phyloP scores from a whole-genome alignment of 768 basidiomycete genomes.

The Phaeotremella fagi region DNA sequence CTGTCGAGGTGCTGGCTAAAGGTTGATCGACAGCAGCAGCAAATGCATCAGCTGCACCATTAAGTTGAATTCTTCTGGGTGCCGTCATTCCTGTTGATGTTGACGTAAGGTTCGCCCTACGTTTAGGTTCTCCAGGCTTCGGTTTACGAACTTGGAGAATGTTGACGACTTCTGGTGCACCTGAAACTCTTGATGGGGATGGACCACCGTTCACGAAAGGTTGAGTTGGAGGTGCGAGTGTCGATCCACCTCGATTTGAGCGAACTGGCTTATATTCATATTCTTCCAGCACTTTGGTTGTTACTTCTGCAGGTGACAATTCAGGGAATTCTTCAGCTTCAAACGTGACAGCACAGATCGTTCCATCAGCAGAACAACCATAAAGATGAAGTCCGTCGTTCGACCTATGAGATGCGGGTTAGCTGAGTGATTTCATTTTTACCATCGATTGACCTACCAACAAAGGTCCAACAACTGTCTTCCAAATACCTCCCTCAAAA shows the following conservation, averaged over 20 bases:
- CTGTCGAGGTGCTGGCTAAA: constrained; percentile 23
- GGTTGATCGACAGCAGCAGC: constrained; percentile 35
- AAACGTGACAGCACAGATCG: constrained; percentile 82
- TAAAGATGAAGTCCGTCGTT: constrained; percentile 87
- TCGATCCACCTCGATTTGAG: neutral
- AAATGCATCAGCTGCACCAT: constrained; percentile 23
- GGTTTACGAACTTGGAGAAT: constrained; percentile 32
- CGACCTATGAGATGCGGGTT: constrained; percentile 58
- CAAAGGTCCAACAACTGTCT: constrained; percentile 90
- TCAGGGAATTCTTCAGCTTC: constrained; percentile 51
- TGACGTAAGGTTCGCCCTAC: constrained; percentile 12
- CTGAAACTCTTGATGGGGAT: neutral
- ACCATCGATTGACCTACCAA: constrained; percentile 59
- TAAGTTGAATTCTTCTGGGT: constrained; percentile 2
- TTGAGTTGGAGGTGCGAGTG: constrained; percentile 9
- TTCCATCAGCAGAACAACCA: constrained; percentile 92
- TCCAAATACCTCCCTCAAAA: constrained; percentile 89
- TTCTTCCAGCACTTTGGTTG: constrained; percentile 28
- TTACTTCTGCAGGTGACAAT: constrained; percentile 52
- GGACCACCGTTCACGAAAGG: neutral
- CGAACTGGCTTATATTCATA: constrained; percentile 27
- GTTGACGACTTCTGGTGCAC: constrained; percentile 31
- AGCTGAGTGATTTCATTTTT: too few species aligned
- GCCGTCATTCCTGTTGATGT: constrained; percentile 6
- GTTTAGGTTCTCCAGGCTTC: constrained; percentile 14